A percentile compares a stretch with the other conserved stretches of the same genome.
Evolutionary conservation across 208 protist genomes (phyloP).

Genomic region (Leishmania turanica): DNA sequence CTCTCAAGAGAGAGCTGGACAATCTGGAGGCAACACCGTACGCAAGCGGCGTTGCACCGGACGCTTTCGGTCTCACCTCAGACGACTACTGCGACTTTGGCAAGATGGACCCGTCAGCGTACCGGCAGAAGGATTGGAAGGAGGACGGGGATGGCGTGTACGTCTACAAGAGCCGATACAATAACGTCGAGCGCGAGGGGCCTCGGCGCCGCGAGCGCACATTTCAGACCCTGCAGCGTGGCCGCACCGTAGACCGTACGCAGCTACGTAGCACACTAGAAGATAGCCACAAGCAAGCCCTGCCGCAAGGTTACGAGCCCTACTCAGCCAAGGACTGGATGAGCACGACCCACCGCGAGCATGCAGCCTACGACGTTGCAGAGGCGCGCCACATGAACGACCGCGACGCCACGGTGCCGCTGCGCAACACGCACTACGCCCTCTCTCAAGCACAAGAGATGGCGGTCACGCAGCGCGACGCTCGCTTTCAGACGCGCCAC

Average conservation of each 20-base stretch:
- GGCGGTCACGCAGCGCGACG: slow-evolving; percentile 41
- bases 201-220: slow-evolving; percentile 67
- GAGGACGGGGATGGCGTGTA: slow-evolving; percentile 36
- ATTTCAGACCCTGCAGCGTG: slow-evolving; percentile 49
- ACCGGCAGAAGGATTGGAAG: slow-evolving; percentile 53
- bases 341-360: slow-evolving; percentile 84
- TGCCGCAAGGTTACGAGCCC: slow-evolving; percentile 73
- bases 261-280: slow-evolving; percentile 54
- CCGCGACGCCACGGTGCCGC: slow-evolving; percentile 59
- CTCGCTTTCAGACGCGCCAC: slow-evolving; percentile 43
- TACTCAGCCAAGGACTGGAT: slow-evolving; percentile 79
- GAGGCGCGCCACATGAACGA: slow-evolving; percentile 58
- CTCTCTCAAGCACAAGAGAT: slow-evolving; percentile 59
- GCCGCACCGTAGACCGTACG: slow-evolving; percentile 51
- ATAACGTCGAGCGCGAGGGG: slow-evolving; percentile 83
- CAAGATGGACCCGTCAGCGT: slow-evolving; percentile 74
- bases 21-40: slow-evolving; percentile 61
- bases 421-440: slow-evolving; percentile 75
- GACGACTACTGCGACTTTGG: slow-evolving; percentile 89
- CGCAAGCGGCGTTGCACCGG: slow-evolving; percentile 32
- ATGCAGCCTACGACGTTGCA: slow-evolving; percentile 73
- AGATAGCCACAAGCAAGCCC: slow-evolving; percentile 34
- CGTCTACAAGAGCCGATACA: slow-evolving; percentile 89
- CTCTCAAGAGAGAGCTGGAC: slow-evolving; percentile 34
- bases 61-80: slow-evolving; percentile 80